These are phyloP conservation scores for Rhodomyrtus psidioides DNA, from an alignment of 441 rosid species.

Conservation along the genomic window DNA sequence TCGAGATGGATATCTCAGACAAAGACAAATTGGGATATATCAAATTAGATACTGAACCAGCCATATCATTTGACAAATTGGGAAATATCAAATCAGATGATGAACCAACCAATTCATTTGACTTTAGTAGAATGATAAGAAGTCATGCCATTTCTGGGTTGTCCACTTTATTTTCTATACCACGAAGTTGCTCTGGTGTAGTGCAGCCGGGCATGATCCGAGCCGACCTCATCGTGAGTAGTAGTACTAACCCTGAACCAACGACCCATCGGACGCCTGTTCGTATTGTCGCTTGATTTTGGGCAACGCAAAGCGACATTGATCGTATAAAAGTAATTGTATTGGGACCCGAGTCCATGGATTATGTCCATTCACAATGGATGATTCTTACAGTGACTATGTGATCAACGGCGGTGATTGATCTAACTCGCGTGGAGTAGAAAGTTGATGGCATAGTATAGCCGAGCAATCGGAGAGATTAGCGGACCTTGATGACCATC, in stretches of 20 bases:
- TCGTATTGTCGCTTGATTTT: background rate
- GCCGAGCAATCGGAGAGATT: background rate
- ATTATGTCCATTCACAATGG: background rate
- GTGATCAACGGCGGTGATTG: background rate
- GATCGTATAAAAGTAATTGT: background rate
- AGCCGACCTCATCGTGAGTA: background rate
- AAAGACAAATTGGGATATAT: background rate
- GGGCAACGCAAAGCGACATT: background rate
- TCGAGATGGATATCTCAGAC: background rate
- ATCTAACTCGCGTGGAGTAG: background rate
- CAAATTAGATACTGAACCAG: background rate
- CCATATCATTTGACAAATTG: background rate
- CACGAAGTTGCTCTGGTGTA: background rate
- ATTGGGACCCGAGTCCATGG: background rate
- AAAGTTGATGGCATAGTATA: background rate
- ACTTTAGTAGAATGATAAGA: background rate
- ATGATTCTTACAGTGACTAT: background rate
- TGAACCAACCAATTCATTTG: background rate
- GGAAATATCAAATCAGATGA: background rate
- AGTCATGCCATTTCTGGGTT: background rate
- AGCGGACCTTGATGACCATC: background rate
- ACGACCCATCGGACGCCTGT: rapidly evolving
- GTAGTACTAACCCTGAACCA: background rate
- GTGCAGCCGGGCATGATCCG: background rate
- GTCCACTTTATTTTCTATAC: background rate